phyloP scores from a whole-genome alignment of 805 yeast species.

The Yamadazyma scolyti region DNA sequence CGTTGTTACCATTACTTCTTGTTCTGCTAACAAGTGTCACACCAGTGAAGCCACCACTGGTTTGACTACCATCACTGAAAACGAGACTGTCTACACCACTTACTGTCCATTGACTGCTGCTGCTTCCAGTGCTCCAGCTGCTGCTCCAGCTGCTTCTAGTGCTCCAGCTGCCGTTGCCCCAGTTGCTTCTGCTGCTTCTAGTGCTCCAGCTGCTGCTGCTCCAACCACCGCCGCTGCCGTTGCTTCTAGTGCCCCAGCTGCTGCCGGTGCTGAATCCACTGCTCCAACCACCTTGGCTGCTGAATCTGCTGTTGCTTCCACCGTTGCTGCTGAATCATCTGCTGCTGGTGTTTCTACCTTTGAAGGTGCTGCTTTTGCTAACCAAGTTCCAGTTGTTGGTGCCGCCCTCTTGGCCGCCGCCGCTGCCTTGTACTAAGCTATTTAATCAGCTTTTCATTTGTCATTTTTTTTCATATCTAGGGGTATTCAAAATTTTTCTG shows the following conservation, averaged over 20 bases:
- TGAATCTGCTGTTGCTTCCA: conserved; percentile 8
- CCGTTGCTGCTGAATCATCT: conserved; percentile 28
- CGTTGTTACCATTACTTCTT: conserved; percentile 35
- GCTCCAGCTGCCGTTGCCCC: conserved; percentile 11
- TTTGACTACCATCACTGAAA: conserved; percentile 31
- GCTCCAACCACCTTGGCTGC: conserved; percentile 11
- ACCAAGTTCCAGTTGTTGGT: conserved; percentile 14
- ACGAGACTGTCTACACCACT: conserved; percentile 29
- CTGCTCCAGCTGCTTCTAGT: conserved; percentile 5
- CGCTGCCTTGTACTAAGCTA: conserved; percentile 16
- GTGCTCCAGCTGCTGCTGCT: conserved; percentile 11
- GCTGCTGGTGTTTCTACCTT: conserved; percentile 14
- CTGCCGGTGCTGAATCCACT: conserved; percentile 13
- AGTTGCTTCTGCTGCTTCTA: conserved; percentile 8
- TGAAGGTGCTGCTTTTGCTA: conserved; percentile 15
- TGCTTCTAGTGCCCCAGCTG: conserved; percentile 13
- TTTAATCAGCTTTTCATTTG: background rate
- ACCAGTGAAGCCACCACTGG: conserved; percentile 31
- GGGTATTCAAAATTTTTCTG: background rate
- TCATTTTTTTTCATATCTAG: background rate
- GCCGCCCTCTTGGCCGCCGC: conserved; percentile 25
- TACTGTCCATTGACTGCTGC: conserved; percentile 26
- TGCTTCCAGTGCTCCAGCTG: conserved; percentile 5
- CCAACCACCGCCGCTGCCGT: conserved; percentile 12
- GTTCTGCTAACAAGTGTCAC: conserved; percentile 27